Percentiles rank a stretch among this genome's conserved stretches.
These are phyloP conservation scores for Curvularia lunata DNA, from an alignment of 2,329 filamentous ascomycete species.

Conservation along the genomic window DNA sequence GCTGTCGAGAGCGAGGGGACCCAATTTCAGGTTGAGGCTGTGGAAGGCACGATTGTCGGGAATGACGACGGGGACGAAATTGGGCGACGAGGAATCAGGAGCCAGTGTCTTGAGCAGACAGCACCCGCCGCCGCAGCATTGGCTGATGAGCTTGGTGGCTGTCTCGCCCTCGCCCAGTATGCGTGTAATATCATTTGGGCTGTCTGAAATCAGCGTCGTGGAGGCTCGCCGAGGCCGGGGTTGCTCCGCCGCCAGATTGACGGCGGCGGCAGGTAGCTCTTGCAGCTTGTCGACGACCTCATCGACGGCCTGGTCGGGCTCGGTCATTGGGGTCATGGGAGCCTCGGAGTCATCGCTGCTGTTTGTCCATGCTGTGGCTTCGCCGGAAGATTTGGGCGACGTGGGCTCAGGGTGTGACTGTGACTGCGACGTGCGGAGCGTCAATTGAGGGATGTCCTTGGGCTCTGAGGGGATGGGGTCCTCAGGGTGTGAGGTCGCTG, in stretches of 20 bases:
- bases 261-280: slow-evolving; percentile 44
- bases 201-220: slow-evolving; percentile 68
- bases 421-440: slow-evolving; percentile 13
- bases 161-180: slow-evolving; percentile 62
- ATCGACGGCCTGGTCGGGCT: slow-evolving; percentile 50
- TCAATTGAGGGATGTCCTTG: slow-evolving; percentile 42
- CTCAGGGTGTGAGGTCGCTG: slow-evolving; percentile 54
- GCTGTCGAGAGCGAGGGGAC: slow-evolving; percentile 72
- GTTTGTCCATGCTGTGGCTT: slow-evolving; percentile 51
- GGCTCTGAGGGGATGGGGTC: slow-evolving; percentile 56
- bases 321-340: slow-evolving; percentile 54
- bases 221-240: slow-evolving; percentile 65
- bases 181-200: slow-evolving; percentile 63
- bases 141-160: slow-evolving; percentile 66
- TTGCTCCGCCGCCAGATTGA: slow-evolving; percentile 48
- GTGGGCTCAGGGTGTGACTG: slow-evolving; percentile 39
- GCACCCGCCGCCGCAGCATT: slow-evolving; percentile 69
- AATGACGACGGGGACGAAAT: slow-evolving; percentile 56
- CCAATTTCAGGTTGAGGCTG: slow-evolving; percentile 77
- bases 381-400: slow-evolving; percentile 51
- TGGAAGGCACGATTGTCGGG: slow-evolving; percentile 87
- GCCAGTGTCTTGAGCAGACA: slow-evolving; percentile 65
- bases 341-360: slow-evolving; percentile 52
- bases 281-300: slow-evolving; percentile 53
- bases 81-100: slow-evolving; percentile 53